Evolutionary conservation across 331 rosid species (phyloP).

Genomic region (Arachis monticola): DNA sequence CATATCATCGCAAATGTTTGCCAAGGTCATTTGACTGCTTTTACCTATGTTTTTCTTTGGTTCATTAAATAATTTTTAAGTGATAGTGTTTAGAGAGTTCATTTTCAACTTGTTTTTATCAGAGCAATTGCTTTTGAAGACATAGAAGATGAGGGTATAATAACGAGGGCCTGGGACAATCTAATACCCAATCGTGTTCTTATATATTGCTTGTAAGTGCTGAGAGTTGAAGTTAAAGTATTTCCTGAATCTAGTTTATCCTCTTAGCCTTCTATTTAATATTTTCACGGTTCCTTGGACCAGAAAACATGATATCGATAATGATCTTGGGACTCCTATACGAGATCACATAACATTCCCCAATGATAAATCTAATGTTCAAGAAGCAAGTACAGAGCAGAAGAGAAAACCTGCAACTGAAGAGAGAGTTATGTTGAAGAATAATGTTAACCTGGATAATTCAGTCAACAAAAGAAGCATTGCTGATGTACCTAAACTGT

Average conservation of each 20-base stretch:
- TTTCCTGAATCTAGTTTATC: constrained; percentile 34
- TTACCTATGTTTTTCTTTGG: not conserved
- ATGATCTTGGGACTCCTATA: constrained; percentile 66
- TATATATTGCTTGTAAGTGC: constrained; percentile 90
- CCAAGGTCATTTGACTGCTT: constrained; percentile 63
- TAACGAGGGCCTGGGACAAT: constrained; percentile 77
- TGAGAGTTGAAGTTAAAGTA: constrained; percentile 45
- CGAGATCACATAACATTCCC: constrained; percentile 87
- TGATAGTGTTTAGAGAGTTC: constrained; percentile 28
- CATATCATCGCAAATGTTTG: constrained; percentile 91
- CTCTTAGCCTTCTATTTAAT: constrained; percentile 25
- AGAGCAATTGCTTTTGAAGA: constrained; percentile 67
- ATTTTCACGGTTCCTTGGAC: constrained; percentile 30
- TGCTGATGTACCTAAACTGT: constrained; percentile 37
- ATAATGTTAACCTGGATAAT: constrained; percentile 36
- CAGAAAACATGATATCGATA: constrained; percentile 82
- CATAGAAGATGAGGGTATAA: constrained; percentile 44
- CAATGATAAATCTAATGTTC: constrained; percentile 32
- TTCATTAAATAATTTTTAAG: constrained; percentile 24
- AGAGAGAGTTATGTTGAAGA: constrained; percentile 46
- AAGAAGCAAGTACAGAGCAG: constrained; percentile 43
- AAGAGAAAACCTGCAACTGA: constrained; percentile 45
- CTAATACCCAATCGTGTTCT: constrained; percentile 82
- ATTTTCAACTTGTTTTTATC: constrained; percentile 50
- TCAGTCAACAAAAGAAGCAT: constrained; percentile 38